Evolutionary conservation across 352 stramenopile genomes (phyloP), one percentile per base, ranked within the genome.

Genomic region (Peronospora farinosa): DNA sequence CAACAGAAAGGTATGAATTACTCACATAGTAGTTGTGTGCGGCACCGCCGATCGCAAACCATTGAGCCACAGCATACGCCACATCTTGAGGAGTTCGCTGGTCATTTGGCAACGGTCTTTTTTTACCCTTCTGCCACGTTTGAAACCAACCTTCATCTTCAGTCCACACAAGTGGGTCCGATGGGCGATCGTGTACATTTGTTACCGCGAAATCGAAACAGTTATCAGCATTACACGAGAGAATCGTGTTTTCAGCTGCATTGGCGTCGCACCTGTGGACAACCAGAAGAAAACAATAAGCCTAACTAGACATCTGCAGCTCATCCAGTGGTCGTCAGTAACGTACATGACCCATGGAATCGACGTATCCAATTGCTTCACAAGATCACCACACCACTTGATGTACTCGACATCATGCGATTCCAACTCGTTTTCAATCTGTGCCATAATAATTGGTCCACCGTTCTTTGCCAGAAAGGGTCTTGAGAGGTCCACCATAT

Each of bases 291-390:
- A 32, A 25, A 36, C n/a, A 48, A 36, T 33, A 11, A 6, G 21
- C 41, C 40, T 28, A 1, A 44, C 31, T 35, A 12, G 4, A 35
- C 31, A n/a, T 15, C 3, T n/a, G 3, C 11, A 35, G 11, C 10
- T 35, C 7, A 12, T 35, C 8, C 4, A 12, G 31, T n/a, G 11
- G 30, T 23, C 12, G 1, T 40, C 27, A 19, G 27, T 23, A 17
- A 74, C 67, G 40, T 74, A 81, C 78, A 86, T 86, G 56, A 87
- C 60, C 78, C 78, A 89, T 7, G 75, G 75, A 33, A 86, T 87
- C 7, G 60, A 69, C 32, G 73, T 86, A 40, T 84, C 51, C 17
- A 89, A 55, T 17, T 63, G 48, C 13, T 61, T 40, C 2, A 86
- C 70, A 15, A 89, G 48, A 6, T 76, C 48, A 4, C 74, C 74